Conservation (phyloP, 2,329 filamentous ascomycete species). For the Orbilia blumenaviensis region DNA sequence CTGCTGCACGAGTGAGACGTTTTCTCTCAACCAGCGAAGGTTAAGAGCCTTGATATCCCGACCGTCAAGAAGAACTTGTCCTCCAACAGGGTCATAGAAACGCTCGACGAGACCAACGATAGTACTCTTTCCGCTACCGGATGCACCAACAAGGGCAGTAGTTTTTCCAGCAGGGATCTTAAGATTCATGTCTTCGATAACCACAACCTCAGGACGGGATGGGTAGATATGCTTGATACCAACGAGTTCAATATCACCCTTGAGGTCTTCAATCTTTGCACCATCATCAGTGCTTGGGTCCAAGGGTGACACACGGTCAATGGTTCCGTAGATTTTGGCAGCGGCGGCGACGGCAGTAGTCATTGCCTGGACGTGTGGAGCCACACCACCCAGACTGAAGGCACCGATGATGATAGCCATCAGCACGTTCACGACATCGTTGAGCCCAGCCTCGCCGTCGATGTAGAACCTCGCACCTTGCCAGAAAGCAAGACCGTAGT, state of each 20-base stretch:
- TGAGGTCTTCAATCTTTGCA: constrained; percentile 74
- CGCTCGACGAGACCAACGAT: constrained; percentile 92
- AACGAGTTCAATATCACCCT: constrained; percentile 81
- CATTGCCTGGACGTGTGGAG: constrained; percentile 86
- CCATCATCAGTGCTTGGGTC: constrained; percentile 78
- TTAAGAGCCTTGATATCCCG: constrained; percentile 83
- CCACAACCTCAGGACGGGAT: constrained; percentile 85
- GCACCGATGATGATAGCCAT: constrained; percentile 84
- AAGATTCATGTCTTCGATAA: constrained; percentile 85
- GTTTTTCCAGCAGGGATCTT: constrained; percentile 86
- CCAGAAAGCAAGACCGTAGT: constrained; percentile 86
- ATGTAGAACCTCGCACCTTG: constrained; percentile 80
- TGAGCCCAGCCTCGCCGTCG: constrained; percentile 71
- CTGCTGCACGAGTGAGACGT: constrained; percentile 91
- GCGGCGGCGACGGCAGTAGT: constrained; percentile 83
- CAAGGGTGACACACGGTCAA: constrained; percentile 85
- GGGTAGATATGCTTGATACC: constrained; percentile 94
- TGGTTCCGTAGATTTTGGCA: constrained; percentile 91
- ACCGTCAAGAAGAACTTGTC: constrained; percentile 81
- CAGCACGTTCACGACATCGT: constrained; percentile 81
- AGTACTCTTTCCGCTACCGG: constrained; percentile 92
- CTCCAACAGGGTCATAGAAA: constrained; percentile 89
- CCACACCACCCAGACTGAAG: constrained; percentile 83
- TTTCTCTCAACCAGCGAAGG: constrained; percentile 87
- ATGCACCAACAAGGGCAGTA: constrained; percentile 91